Evolutionary conservation across 768 basidiomycete genomes (phyloP).

Genomic region (Tylopilus rubrobrunneus): DNA sequence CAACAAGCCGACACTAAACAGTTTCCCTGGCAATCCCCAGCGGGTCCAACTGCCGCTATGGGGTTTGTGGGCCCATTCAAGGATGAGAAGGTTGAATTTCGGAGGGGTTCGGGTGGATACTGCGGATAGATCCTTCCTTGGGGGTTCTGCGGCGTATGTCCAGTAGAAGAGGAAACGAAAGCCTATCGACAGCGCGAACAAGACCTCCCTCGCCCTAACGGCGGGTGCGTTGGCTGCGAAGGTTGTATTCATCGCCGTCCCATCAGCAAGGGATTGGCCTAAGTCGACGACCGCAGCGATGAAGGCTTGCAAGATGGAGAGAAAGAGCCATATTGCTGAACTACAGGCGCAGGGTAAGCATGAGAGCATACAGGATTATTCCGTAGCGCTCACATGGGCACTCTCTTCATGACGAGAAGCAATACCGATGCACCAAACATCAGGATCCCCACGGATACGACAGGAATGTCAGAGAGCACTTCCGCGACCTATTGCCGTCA

Average conservation of each 20-base stretch:
- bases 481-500: slow-evolving; percentile 43
- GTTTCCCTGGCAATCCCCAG: slow-evolving; percentile 54
- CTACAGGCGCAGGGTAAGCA: slow-evolving; percentile 27
- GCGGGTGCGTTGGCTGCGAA: slow-evolving; percentile 28
- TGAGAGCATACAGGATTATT: neutral
- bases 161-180: slow-evolving; percentile 66
- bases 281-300: slow-evolving; percentile 62
- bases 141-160: slow-evolving; percentile 57
- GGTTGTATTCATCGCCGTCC: slow-evolving; percentile 25
- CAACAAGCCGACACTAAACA: slow-evolving; percentile 52
- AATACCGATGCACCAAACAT: slow-evolving; percentile 58
- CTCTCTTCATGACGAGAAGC: slow-evolving; percentile 48
- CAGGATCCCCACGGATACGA: slow-evolving; percentile 63
- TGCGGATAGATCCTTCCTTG: slow-evolving; percentile 35
- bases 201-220: slow-evolving; percentile 53
- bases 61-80: slow-evolving; percentile 15
- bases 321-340: slow-evolving; percentile 48
- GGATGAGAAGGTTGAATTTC: slow-evolving; percentile 12
- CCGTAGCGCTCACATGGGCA: slow-evolving; percentile 42
- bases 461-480: slow-evolving; percentile 61
- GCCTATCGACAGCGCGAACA: slow-evolving; percentile 53
- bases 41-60: slow-evolving; percentile 66
- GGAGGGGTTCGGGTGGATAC: slow-evolving; percentile 13
- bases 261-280: slow-evolving; percentile 45
- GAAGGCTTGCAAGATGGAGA: slow-evolving; percentile 58